Percentiles rank a stretch among this genome's conserved stretches.
phyloP scores from a whole-genome alignment of 2,329 filamentous ascomycete species.

The Neophaeococcomyces aloes region DNA sequence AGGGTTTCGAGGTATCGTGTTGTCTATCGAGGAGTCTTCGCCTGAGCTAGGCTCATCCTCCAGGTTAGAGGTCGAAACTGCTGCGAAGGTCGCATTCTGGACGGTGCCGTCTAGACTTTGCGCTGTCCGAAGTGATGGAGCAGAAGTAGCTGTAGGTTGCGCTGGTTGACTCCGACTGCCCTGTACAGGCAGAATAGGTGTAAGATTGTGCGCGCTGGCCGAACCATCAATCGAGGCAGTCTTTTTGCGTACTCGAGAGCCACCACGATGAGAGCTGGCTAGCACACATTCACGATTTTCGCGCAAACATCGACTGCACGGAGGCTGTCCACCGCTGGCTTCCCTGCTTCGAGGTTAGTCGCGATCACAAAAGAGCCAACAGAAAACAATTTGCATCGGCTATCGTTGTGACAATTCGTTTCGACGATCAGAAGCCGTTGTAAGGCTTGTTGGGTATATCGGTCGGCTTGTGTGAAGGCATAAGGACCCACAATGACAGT shows the following conservation, averaged over 20 bases:
- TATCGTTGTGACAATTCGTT: neutral
- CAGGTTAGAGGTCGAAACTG: neutral
- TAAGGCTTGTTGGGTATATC: conserved; percentile 1
- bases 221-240: conserved; percentile 18
- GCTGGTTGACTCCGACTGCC: neutral
- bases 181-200: conserved; percentile 2
- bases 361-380: neutral
- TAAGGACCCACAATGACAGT: conserved; percentile 8
- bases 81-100: neutral
- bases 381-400: neutral
- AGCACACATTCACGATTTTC: conserved; percentile 50
- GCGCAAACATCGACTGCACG: conserved; percentile 48
- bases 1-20: conserved; percentile 34
- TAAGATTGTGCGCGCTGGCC: neutral
- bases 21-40: conserved; percentile 29
- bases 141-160: conserved; percentile 8
- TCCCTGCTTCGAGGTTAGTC: conserved; percentile 27
- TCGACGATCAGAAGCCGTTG: conserved; percentile 3
- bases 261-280: conserved; percentile 49
- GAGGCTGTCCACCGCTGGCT: conserved; percentile 38
- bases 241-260: conserved; percentile 47
- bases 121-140: conserved; percentile 10
- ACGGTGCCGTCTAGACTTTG: conserved; percentile 1
- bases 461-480: conserved; percentile 25
- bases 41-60: conserved; percentile 32